These are phyloP conservation scores for Quercus tomentella DNA, from an alignment of 331 rosid species.

Conservation along the genomic window DNA sequence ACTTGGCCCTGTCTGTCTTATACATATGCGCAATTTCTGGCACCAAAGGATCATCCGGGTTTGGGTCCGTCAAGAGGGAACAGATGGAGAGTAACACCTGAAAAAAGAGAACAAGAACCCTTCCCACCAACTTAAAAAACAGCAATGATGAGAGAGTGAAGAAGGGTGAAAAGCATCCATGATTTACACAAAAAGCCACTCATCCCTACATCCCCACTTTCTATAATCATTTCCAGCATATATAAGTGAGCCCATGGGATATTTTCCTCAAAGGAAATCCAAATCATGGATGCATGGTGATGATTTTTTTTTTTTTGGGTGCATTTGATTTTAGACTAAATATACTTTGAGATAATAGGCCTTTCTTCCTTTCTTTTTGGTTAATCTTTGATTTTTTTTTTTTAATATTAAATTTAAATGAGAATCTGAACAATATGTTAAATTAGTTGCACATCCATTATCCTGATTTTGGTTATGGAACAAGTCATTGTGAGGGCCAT, in stretches of 20 bases:
- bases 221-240: not conserved
- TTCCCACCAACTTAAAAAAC: conserved; percentile 62
- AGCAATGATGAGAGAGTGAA: conserved; percentile 21
- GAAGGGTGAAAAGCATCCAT: conserved; percentile 23
- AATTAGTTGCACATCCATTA: not conserved
- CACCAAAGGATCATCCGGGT: conserved; percentile 81
- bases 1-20: conserved; percentile 73
- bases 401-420: too few species aligned
- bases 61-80: conserved; percentile 82
- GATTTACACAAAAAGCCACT: conserved; percentile 20
- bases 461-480: not conserved
- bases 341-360: not conserved
- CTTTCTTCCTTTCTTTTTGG: too few species aligned
- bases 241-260: not conserved
- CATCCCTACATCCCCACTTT: not conserved
- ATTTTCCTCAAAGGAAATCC: not conserved
- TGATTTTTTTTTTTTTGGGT: not conserved
- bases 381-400: too few species aligned
- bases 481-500: not conserved
- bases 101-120: conserved; percentile 50
- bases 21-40: conserved; percentile 89
- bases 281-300: not conserved
- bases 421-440: too few species aligned
- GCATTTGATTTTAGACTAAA: not conserved
- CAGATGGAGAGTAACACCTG: conserved; percentile 87